Evolutionary conservation across 805 yeast species (phyloP), one percentile per base, ranked within the genome.

Genomic region (Candida koratica): DNA sequence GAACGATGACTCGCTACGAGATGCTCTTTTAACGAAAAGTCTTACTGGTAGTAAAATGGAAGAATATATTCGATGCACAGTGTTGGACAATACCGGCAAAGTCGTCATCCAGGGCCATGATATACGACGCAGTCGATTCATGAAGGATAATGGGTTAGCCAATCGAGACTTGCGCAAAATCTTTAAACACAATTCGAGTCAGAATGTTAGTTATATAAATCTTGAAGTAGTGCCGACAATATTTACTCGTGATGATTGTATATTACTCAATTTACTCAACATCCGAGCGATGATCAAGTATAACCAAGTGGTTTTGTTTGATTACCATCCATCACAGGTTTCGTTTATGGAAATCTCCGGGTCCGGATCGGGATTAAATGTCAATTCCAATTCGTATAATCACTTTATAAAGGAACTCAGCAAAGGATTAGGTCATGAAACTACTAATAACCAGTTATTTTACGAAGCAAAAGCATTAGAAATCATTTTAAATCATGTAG

Each of bases 391-490:
- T 34, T 61, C 74, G 2, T 64, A 64, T 30, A 50, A 65, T 9
- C 49, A 58, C n/a, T 69, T 76, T 32, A 51, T 75, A 9, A 56
- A 61, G 22, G 73, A 67, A 29, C 45, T 76, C 46, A 52, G 64
- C 3, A 54, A 52, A 12, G 62, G 69, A 22, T 55, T 76, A 53
- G 49, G 6, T 53, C 57, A 3, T 59, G 58, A 11, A 50, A 46
- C 4, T n/a, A 6, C 29, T 2, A 12, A 24, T 7, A 33, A 17
- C 8, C 14, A 32, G 2, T 63, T 87, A 13, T 90, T 96, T 0
- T 93, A 88, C 57, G 98, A 93, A 53, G 80, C 89, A 52, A 67
- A 95, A 32, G 98, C 97, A 0, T 55, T 93, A 25, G 98, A 93
- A 52, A 79, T 94, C 0, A 83, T 93, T 6, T 73, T 93, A 44